Percentiles rank a stretch among this genome's conserved stretches.
phyloP scores from a whole-genome alignment of 345 rosid species.

The Cardamine chenopodiifolia region DNA sequence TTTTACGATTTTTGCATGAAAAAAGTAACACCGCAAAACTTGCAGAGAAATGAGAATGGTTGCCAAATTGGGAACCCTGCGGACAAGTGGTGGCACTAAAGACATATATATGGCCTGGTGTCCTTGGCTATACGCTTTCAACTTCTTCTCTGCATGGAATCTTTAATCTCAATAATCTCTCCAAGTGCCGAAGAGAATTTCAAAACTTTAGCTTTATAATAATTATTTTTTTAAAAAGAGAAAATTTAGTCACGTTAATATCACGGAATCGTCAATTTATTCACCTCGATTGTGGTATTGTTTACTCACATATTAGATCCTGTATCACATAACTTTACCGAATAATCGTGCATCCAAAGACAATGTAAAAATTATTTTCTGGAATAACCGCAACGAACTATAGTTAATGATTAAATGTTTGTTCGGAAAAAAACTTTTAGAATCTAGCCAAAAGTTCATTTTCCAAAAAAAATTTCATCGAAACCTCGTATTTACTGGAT shows the following conservation, averaged over 20 bases:
- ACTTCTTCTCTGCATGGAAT: slow-evolving; percentile 9
- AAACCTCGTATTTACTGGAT: too few relatives aligned
- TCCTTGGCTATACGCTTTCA: not conserved
- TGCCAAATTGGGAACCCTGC: not conserved
- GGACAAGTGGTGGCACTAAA: slow-evolving; percentile 8
- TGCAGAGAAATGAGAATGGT: not conserved
- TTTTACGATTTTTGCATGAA: not conserved
- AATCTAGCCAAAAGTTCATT: too few relatives aligned
- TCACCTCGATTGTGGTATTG: not conserved
- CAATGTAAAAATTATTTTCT: too few relatives aligned
- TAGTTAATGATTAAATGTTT: too few relatives aligned
- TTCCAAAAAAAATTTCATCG: not conserved
- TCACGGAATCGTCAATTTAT: not conserved
- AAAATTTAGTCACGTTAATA: not conserved
- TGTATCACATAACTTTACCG: not conserved
- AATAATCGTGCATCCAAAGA: not conserved
- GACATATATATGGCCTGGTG: not conserved
- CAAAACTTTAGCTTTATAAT: not conserved
- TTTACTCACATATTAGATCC: not conserved
- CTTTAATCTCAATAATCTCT: slow-evolving; percentile 1
- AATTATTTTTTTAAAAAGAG: too few relatives aligned
- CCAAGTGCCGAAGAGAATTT: not conserved
- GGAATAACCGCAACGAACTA: too few relatives aligned
- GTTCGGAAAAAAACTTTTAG: not conserved
- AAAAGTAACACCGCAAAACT: slow-evolving; percentile 1